Evolutionary conservation across 331 rosid species (phyloP).

Genomic region (Stylosanthes scabra): DNA sequence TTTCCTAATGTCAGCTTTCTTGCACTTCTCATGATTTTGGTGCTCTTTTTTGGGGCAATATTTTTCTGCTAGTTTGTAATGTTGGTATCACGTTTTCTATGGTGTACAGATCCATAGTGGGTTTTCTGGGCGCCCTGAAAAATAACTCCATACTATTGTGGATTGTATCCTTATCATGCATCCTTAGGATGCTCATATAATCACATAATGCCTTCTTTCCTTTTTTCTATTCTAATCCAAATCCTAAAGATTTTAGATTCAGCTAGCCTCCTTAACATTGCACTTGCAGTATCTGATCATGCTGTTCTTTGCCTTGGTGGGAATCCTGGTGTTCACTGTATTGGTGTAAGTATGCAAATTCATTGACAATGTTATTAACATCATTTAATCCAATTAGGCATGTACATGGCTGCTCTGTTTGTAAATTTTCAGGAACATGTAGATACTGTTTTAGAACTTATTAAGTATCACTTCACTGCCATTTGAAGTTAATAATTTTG

Average conservation of each 20-base stretch:
- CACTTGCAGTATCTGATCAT: conserved; percentile 74
- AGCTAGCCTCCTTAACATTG: conserved; percentile 59
- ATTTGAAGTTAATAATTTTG: conserved; percentile 23
- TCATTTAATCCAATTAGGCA: not conserved
- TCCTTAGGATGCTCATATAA: conserved; percentile 3
- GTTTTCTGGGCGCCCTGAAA: conserved; percentile 91
- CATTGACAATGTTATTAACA: conserved; percentile 12
- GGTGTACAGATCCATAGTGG: conserved; percentile 77
- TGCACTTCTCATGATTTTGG: conserved; percentile 20
- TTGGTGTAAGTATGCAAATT: conserved; percentile 75
- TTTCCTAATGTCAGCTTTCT: conserved; percentile 69
- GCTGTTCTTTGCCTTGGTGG: conserved; percentile 79
- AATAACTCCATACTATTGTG: conserved; percentile 73
- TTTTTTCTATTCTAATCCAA: not conserved
- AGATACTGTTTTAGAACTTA: not conserved
- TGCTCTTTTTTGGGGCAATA: not conserved
- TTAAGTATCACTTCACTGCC: conserved; percentile 11
- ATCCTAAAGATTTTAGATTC: not conserved
- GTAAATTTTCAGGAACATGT: conserved; percentile 1
- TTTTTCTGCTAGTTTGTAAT: not conserved
- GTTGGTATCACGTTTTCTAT: conserved; percentile 27
- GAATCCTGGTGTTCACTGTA: conserved; percentile 88
- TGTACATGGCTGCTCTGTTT: conserved; percentile 22
- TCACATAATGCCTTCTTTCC: not conserved
- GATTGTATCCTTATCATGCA: conserved; percentile 79